Conservation (phyloP, 2,329 filamentous ascomycete genomes). For the Sordariomycetes sp. region DNA sequence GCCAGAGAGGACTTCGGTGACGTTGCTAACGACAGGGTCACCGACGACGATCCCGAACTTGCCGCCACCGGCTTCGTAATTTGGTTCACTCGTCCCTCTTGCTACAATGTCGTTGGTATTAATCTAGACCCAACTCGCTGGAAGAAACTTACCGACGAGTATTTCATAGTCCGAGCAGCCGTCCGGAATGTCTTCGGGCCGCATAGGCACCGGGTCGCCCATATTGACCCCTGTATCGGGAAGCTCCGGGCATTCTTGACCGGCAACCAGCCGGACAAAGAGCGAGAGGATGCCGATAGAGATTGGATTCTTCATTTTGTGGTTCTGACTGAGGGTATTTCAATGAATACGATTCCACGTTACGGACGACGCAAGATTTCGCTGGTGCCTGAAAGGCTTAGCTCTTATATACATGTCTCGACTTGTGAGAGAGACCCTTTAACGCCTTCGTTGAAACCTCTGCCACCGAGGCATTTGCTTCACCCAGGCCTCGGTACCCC, state of each 20-base stretch:
- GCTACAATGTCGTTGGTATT: not conserved
- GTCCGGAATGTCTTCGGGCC: constrained; percentile 4
- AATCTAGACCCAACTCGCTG: not conserved
- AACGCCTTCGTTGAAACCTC: too few relatives aligned
- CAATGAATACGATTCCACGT: too few relatives aligned
- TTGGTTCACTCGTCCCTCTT: constrained; percentile 7
- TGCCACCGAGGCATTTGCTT: too few relatives aligned
- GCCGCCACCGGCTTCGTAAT: constrained; percentile 4
- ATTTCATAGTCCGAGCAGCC: constrained; percentile 7
- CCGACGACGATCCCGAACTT: constrained; percentile 8
- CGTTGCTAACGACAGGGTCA: constrained; percentile 8
- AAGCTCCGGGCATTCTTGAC: not conserved
- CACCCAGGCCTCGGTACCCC: too few relatives aligned
- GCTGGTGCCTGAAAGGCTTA: too few relatives aligned
- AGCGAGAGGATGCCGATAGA: not conserved
- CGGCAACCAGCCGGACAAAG: not conserved
- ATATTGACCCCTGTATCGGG: not conserved
- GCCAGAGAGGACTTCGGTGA: constrained; percentile 4
- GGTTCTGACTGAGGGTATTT: too few relatives aligned
- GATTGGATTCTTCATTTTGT: not conserved
- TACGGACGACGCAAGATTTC: too few relatives aligned
- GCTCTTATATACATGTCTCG: too few relatives aligned
- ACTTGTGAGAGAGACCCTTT: too few relatives aligned
- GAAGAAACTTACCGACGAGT: constrained; percentile 5
- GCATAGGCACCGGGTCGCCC: not conserved